Percentiles rank a stretch among this genome's conserved stretches.
Conservation (phyloP, 2,329 filamentous ascomycete species). For the Penicillium sp. region DNA sequence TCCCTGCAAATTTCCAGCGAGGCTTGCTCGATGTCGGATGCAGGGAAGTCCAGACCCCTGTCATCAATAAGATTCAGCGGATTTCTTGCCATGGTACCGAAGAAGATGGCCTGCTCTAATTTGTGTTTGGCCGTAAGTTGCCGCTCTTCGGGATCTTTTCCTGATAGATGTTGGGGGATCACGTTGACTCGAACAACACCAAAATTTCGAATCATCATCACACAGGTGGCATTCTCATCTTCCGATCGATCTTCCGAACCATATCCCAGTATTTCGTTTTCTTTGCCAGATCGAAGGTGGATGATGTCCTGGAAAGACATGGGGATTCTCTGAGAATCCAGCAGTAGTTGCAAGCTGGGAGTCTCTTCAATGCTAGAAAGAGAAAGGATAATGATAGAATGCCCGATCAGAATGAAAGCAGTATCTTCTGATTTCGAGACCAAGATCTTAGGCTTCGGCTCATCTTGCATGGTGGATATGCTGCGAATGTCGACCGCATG, state of each 20-base stretch:
- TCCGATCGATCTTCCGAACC: conserved; percentile 46
- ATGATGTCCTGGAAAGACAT: conserved; percentile 81
- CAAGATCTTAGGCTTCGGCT: conserved; percentile 64
- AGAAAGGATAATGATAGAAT: conserved; percentile 74
- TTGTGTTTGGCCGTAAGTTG: conserved; percentile 79
- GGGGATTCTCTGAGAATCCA: conserved; percentile 62
- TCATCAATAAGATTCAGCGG: conserved; percentile 80
- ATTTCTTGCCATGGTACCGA: conserved; percentile 75
- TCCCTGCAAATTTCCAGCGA: conserved; percentile 76
- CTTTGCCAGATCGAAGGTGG: conserved; percentile 62
- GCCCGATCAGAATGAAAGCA: conserved; percentile 77
- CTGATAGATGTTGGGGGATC: conserved; percentile 32
- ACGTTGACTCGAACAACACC: conserved; percentile 57
- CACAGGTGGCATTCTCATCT: conserved; percentile 43
- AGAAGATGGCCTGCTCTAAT: conserved; percentile 93
- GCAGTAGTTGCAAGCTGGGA: conserved; percentile 72
- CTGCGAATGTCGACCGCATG: conserved; percentile 67
- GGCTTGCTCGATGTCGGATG: conserved; percentile 70
- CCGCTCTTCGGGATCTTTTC: conserved; percentile 49
- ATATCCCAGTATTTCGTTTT: conserved; percentile 51
- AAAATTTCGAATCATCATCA: conserved; percentile 57
- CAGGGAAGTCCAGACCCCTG: conserved; percentile 63
- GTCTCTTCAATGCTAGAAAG: conserved; percentile 65
- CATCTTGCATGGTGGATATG: conserved; percentile 44
- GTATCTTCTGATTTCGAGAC: conserved; percentile 76